A percentile compares a stretch with the other conserved stretches of the same genome.
Conservation (phyloP, 2,329 filamentous ascomycete genomes). For the Penicillium sp. region DNA sequence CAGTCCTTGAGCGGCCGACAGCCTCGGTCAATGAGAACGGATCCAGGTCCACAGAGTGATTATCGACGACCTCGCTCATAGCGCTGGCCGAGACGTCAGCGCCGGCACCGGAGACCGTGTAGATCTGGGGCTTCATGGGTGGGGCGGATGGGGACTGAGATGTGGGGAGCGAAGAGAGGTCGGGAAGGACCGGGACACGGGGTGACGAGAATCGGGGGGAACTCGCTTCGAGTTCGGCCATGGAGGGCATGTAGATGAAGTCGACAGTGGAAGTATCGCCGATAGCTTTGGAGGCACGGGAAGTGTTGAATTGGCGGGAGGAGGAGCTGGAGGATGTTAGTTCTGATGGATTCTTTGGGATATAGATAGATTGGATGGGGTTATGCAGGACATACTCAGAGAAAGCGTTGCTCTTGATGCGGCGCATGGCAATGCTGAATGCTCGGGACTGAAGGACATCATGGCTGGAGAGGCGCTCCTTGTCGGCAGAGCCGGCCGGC, state of each 20-base stretch:
- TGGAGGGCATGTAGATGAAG: slow-evolving; percentile 60
- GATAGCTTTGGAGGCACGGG: slow-evolving; percentile 55
- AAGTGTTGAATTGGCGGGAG: slow-evolving; percentile 62
- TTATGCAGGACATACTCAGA: slow-evolving; percentile 35
- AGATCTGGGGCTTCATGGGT: slow-evolving; percentile 58
- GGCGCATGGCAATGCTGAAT: slow-evolving; percentile 55
- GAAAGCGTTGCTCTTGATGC: slow-evolving; percentile 46
- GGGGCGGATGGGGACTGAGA: slow-evolving; percentile 19
- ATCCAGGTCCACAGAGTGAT: slow-evolving; percentile 56
- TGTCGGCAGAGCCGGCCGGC: slow-evolving; percentile 51
- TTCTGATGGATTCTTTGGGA: background rate
- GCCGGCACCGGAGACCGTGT: slow-evolving; percentile 48
- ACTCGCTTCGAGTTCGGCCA: slow-evolving; percentile 44
- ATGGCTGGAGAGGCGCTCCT: slow-evolving; percentile 54
- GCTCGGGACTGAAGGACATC: slow-evolving; percentile 54
- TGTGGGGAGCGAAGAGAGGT: slow-evolving; percentile 34
- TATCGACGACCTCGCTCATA: slow-evolving; percentile 60
- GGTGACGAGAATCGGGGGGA: slow-evolving; percentile 35
- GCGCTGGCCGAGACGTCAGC: slow-evolving; percentile 51
- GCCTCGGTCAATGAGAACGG: slow-evolving; percentile 56
- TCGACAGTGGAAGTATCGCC: slow-evolving; percentile 62
- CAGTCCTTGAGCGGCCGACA: slow-evolving; percentile 42
- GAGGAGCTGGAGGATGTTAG: slow-evolving; percentile 38
- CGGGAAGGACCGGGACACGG: slow-evolving; percentile 54
- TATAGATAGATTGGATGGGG: background rate